Percentiles rank a stretch among this genome's conserved stretches.
These are phyloP conservation scores for Trypethelium eluteriae DNA, from an alignment of 495 filamentous ascomycete genomes.

Conservation along the genomic window DNA sequence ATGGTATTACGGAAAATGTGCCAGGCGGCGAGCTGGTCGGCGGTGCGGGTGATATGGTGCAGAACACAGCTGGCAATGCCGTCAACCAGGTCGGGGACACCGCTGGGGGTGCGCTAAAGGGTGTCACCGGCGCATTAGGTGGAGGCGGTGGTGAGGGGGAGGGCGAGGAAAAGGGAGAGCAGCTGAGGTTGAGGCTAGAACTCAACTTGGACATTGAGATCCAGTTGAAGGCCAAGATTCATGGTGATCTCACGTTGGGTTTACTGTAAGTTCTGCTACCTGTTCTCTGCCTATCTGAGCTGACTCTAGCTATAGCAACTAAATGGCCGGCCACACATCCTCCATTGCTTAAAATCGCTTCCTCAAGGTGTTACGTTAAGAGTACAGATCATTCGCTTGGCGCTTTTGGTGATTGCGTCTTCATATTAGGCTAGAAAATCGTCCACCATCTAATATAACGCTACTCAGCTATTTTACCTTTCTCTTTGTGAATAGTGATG, in stretches of 20 bases:
- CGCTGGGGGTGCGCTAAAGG: constrained; percentile 34
- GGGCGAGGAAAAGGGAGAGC: constrained; percentile 44
- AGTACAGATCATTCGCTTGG: background rate
- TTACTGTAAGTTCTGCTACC: constrained; percentile 43
- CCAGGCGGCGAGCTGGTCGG: constrained; percentile 36
- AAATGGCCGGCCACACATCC: background rate
- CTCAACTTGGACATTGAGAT: constrained; percentile 85
- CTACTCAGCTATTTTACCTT: background rate
- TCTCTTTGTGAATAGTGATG: background rate
- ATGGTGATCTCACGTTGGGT: constrained; percentile 78
- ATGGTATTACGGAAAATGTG: constrained; percentile 35
- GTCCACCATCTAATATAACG: background rate
- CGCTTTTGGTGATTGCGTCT: background rate
- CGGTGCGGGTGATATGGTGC: constrained; percentile 35
- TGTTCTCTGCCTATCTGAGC: background rate
- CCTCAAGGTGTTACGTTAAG: background rate
- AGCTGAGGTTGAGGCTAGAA: constrained; percentile 69
- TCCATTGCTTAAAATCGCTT: background rate
- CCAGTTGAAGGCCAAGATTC: constrained; percentile 84
- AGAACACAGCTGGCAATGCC: constrained; percentile 37
- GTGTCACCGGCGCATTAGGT: constrained; percentile 30
- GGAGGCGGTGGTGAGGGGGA: constrained; percentile 27
- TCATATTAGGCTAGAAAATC: background rate
- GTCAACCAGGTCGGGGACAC: constrained; percentile 32
- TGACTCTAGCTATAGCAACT: background rate